Conservation (phyloP, 441 rosid species). For the Caryocar brasiliense region DNA sequence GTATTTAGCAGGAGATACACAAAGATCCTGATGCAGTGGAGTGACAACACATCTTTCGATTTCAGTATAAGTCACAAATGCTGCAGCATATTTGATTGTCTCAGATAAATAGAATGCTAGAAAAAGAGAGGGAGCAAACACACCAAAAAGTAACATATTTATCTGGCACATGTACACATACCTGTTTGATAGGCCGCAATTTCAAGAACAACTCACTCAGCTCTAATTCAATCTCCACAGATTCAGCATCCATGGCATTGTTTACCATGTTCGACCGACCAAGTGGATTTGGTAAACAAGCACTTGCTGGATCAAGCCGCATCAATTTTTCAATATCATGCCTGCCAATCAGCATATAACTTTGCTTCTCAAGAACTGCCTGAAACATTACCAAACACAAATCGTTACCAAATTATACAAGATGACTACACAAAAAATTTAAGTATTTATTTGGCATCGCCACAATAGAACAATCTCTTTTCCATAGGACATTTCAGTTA, state of each 20-base stretch:
- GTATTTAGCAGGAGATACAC: too few relatives aligned
- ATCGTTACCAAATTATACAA: too few relatives aligned
- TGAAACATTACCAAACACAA: conserved; percentile 30
- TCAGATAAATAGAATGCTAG: not conserved
- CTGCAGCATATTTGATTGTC: not conserved
- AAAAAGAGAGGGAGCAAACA: too few relatives aligned
- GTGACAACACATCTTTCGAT: too few relatives aligned
- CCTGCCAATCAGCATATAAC: conserved; percentile 95
- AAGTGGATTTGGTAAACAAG: conserved; percentile 51
- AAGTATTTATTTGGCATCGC: too few relatives aligned
- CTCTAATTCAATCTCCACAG: conserved; percentile 51
- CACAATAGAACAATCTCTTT: too few relatives aligned
- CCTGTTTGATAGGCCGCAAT: conserved; percentile 87
- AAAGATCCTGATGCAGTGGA: too few relatives aligned
- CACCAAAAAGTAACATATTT: too few relatives aligned
- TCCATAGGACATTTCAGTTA: too few relatives aligned
- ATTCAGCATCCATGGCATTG: conserved; percentile 35
- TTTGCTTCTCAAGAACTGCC: conserved; percentile 99
- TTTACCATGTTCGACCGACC: conserved; percentile 29
- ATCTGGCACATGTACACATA: conserved; percentile 9
- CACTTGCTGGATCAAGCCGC: conserved; percentile 80
- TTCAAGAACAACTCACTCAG: conserved; percentile 59
- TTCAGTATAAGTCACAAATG: too few relatives aligned
- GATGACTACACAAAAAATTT: too few relatives aligned
- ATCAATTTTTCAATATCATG: conserved; percentile 94